phyloP scores from a whole-genome alignment of 2,329 filamentous ascomycete species.

The Talaromyces marneffei region DNA sequence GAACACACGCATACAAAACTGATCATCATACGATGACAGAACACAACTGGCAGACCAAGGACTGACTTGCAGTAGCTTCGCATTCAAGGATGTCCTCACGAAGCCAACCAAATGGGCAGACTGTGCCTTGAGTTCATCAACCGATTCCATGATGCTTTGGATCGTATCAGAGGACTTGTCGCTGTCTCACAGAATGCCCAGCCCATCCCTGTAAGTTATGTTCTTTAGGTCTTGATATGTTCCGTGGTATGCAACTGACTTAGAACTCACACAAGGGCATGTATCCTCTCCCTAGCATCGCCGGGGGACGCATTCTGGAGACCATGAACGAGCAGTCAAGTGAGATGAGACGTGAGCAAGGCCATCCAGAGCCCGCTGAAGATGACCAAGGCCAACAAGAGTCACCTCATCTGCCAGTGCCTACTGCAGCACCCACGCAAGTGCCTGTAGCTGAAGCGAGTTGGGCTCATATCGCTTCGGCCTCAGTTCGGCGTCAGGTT shows the following conservation, averaged over 20 bases:
- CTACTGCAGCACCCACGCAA: not conserved
- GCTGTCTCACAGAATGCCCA: not conserved
- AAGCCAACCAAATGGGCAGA: slow-evolving; percentile 24
- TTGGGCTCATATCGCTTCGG: slow-evolving; percentile 1
- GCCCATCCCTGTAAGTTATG: not conserved
- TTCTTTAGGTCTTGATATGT: not conserved
- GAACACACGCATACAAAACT: not conserved
- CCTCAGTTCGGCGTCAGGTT: not conserved
- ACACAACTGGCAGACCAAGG: not conserved
- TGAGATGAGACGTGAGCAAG: not conserved
- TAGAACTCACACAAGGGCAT: not conserved
- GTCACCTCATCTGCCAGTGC: not conserved
- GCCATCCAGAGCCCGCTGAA: not conserved
- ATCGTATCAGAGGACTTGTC: slow-evolving; percentile 16
- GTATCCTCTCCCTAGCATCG: not conserved
- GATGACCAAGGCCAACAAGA: not conserved
- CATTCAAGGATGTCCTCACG: not conserved
- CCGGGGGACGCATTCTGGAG: not conserved
- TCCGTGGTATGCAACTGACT: not conserved
- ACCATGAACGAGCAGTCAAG: not conserved
- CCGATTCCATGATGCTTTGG: slow-evolving; percentile 21
- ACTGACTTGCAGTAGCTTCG: slow-evolving; percentile 8
- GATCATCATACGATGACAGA: not conserved
- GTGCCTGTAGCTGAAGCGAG: not conserved
- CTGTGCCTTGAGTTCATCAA: slow-evolving; percentile 21